Base-by-base conservation (phyloP, 441 rosid species). In the Mallotus repandus region DNA sequence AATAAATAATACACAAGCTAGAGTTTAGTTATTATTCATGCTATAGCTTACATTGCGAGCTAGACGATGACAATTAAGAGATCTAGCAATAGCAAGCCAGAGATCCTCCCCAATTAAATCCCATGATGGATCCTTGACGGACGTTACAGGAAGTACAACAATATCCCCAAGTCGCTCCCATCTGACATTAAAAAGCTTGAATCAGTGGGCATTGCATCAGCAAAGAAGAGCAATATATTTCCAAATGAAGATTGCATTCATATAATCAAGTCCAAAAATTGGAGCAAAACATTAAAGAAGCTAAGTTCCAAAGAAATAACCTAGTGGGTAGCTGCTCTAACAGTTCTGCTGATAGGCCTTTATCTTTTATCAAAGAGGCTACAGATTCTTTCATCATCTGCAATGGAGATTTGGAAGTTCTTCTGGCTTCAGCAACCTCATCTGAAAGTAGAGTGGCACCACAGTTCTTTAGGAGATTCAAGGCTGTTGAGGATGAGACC, bases 91-190 rank as follows among this genome's bases (percentile, higher is more conserved):
- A 58, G 80, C 59, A 67, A 88, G 83, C 98, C 97, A 91, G 74
- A 96, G 89, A 76, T 91, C 97, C 67, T 85, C 83, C 66, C 88
- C 85, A 60, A 90, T 77, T 59, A 86, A 84, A 74, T 86, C 85
- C 99, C 98, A 93, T 38, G 82, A 69, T 71, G 89, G 94, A 84
- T 96, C 97, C 81, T 73, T 86, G 82, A 96, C 91, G 59, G 92
- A 91, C 73, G 92, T 78, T 72, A 80, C 86, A 8, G 98, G 98
- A 76, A 96, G 91, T 79, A 92, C 92, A 82, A 89, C 84, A 78
- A 95, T 88, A 84, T 95, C 94, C 67, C 97, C 97, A 71, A 93
- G 89, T 58, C 91, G 83, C 72, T 91, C 99, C 99, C 97, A 96
- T 81, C 97, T 95, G 85, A 78, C 48, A 61, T 25, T 32, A 82